Base-by-base conservation (phyloP, 140 eudicot species). In the Oenanthe javanica region DNA sequence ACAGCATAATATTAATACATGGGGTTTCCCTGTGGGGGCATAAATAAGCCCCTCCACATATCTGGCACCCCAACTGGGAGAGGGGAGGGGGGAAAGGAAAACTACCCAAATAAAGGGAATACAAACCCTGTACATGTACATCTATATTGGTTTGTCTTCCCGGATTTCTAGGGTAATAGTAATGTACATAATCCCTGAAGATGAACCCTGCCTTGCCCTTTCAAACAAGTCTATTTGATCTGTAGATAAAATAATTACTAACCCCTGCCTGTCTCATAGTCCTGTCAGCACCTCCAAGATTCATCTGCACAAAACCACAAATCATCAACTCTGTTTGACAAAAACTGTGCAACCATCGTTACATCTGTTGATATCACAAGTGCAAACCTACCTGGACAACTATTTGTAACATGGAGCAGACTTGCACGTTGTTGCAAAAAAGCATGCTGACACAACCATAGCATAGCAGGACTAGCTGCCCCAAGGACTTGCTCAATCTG, bases 91-190 rank as follows among this genome's bases (percentile, higher is more conserved):
- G 59, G 45, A 50, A 76, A 71, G 64, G 85, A 77, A 75, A 19
- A 9, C 57, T 73, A 76, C 66, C 16, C 51, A 38, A 77, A 43
- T 69, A 64, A 61, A 61, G 86, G 81, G 86, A 87, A 87, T 82
- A 25, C 84, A 86, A 84, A 91, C 70, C 82, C 89, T 94, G 93
- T 92, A 92, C 98, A 94, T 86, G 76, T 90, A 91, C 89, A 95
- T 88, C 89, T 88, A 79, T 81, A 84, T 86, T 82, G 77, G 79
- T 87, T 86, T 88, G 77, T 86, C 92, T 80, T 87, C 83, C 84
- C 77, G 74, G 27, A 61, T 61, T 86, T 81, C 86, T 79, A 84
- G 83, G 81, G 81, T 85, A 78, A 55, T 74, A 51, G 83, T 90
- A 86, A 84, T 92, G 75, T 91, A 94, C 91, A 87, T 45, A 83